Base-by-base conservation (phyloP, 176 grass and related monocot genomes). In the Zizania latifolia region DNA sequence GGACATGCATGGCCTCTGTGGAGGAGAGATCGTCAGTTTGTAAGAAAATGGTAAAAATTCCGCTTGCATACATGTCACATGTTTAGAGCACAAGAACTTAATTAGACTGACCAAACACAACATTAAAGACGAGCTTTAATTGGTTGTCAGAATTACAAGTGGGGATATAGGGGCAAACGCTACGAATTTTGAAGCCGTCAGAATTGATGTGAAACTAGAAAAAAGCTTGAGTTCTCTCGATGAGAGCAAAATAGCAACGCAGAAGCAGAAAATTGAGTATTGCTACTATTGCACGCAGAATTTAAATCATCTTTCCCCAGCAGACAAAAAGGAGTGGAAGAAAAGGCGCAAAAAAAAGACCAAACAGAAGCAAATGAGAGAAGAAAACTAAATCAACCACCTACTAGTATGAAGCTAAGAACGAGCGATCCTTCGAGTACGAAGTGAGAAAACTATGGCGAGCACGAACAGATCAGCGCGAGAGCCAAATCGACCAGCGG, bases 1-100 rank as follows among this genome's bases (percentile, higher is more conserved):
- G 1, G 87, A 81, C 57, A 87, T 1, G 70, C 88, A 89, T 11
- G 90, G 81, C 67, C 90, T 68, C 78, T 84, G 85, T 45, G 72
- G n/a, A n/a, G n/a, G n/a, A n/a, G 48, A 82, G 69, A 81, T 89
- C 73, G 71, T 24, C 45, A 63, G 4, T 15, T 36, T 77, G 21
- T 64, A n/a, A 76, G 78, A 82, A 82, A 34, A 77, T 58, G 65
- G 36, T 58, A n/a, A 41, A 72, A 50, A 83, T 78, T 60, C 79
- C 74, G 51, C 34, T 73, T 16, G 30, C 38, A 10, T 43, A 12
- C 27, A 59, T 86, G 69, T 86, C 84, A 30, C 46, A 67, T 58
- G 36, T 65, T 44, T 63, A 17, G 39, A 58, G 13, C 81, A 34
- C 59, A 77, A 54, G 1, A 39, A 14, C 19, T 21, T 14, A 68